Conservation (phyloP, 1,284 basidiomycete species). For the Ustilago cynodontis region DNA sequence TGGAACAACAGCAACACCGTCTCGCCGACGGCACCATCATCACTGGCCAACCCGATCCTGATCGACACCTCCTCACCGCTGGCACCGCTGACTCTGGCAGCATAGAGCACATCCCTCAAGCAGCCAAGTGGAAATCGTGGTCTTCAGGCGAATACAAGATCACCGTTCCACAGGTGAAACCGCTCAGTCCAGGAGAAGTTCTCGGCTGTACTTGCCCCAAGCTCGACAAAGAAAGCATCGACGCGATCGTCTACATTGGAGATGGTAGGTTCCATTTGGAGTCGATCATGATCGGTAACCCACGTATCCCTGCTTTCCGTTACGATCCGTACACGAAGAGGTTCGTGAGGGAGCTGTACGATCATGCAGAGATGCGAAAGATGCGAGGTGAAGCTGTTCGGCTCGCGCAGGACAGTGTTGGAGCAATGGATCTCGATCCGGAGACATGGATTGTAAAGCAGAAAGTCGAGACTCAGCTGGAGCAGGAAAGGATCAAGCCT, state of each 20-base stretch:
- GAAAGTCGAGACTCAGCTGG: conserved; percentile 17
- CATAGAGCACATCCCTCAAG: conserved; percentile 46
- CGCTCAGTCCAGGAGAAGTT: conserved; percentile 95
- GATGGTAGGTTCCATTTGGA: conserved; percentile 99
- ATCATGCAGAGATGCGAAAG: conserved; percentile 89
- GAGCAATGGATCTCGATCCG: conserved; percentile 36
- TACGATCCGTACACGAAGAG: conserved; percentile 99
- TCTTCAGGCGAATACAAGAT: conserved; percentile 53
- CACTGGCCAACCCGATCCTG: conserved; percentile 14
- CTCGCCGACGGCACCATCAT: conserved; percentile 40
- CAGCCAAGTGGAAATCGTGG: conserved; percentile 46
- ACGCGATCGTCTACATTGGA: conserved; percentile 79
- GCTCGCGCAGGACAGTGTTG: conserved; percentile 48
- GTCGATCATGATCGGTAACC: conserved; percentile 99
- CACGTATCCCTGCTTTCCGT: conserved; percentile 92
- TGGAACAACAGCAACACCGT: conserved; percentile 47
- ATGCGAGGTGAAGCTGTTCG: conserved; percentile 79
- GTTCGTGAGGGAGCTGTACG: conserved; percentile 90
- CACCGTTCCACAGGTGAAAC: conserved; percentile 87
- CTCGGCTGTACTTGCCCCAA: conserved; percentile 95
- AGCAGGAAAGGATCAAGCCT: conserved; percentile 47
- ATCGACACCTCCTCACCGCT: conserved; percentile 41
- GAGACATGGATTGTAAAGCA: conserved; percentile 25
- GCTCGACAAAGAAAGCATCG: conserved; percentile 68
- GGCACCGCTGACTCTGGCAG: conserved; percentile 18